Evolutionary conservation across 306 rosid genomes (phyloP).

Genomic region (Acacia crassicarpa): DNA sequence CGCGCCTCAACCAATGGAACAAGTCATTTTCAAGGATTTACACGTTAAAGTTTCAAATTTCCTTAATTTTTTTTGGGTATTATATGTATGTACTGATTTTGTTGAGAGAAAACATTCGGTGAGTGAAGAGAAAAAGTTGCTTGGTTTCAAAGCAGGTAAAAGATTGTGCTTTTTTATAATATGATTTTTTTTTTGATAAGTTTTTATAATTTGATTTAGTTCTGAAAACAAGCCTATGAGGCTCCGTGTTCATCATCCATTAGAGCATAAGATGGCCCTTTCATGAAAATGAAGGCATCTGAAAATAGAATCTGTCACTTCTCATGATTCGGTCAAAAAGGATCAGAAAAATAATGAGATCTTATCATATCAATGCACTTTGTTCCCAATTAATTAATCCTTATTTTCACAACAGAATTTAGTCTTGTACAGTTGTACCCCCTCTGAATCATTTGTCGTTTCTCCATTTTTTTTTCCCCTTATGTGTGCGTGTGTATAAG

Average conservation of each 20-base stretch:
- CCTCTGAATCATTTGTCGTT: background rate
- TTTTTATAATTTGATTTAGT: background rate
- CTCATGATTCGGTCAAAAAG: conserved; percentile 49
- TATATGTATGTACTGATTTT: background rate
- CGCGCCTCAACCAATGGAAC: background rate
- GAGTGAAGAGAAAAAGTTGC: background rate
- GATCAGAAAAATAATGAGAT: conserved; percentile 7
- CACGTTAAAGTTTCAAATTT: background rate
- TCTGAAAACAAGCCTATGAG: background rate
- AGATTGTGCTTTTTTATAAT: background rate
- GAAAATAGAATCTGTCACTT: conserved; percentile 32
- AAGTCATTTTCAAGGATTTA: background rate
- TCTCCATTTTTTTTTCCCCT: background rate
- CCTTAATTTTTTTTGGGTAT: background rate
- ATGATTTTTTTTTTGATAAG: no score
- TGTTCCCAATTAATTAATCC: conserved; percentile 15
- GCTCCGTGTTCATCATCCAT: conserved; percentile 2
- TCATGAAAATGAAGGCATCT: conserved; percentile 38
- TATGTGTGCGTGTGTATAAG: no score
- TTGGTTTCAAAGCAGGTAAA: conserved; percentile 34
- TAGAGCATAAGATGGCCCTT: background rate
- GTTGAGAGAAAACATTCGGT: background rate
- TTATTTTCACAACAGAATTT: conserved; percentile 26
- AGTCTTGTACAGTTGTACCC: background rate
- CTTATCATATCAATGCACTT: conserved; percentile 21